Percentiles rank a stretch among this genome's conserved stretches.
Conservation (phyloP, 371 early-diverging fungal species). For the Syncephalastrum sp. region DNA sequence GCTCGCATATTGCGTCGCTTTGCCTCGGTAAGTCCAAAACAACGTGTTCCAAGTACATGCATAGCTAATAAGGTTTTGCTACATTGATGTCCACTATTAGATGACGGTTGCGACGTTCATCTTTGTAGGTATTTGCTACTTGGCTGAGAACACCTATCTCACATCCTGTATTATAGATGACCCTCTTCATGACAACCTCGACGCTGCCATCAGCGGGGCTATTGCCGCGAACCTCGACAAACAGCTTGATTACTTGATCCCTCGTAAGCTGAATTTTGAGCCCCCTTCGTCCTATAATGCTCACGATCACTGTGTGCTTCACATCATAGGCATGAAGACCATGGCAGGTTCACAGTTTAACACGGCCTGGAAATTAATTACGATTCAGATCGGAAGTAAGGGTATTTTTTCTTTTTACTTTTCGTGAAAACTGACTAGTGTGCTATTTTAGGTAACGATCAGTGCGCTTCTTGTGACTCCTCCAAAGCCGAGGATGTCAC, state of each 20-base stretch:
- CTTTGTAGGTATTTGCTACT: no score
- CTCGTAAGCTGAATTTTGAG: constrained; percentile 12
- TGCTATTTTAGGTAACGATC: constrained; percentile 15
- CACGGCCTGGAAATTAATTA: constrained; percentile 46
- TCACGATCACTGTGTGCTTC: constrained; percentile 3
- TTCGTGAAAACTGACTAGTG: constrained; percentile 11
- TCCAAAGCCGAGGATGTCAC: constrained; percentile 6
- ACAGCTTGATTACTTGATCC: constrained; percentile 37
- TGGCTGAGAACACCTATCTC: no score
- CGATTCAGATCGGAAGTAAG: constrained; percentile 46
- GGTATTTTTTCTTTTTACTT: constrained; percentile 22
- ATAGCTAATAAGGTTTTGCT: no score
- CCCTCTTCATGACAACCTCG: constrained; percentile 9
- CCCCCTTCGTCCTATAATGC: background rate
- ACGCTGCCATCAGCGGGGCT: constrained; percentile 45
- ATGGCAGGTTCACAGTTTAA: constrained; percentile 13
- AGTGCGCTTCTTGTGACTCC: constrained; percentile 17
- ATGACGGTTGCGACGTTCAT: no score
- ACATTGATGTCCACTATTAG: no score
- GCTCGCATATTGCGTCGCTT: constrained; percentile 9
- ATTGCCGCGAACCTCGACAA: constrained; percentile 29
- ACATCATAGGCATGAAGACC: constrained; percentile 19
- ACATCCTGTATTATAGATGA: background rate
- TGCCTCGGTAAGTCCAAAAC: constrained; percentile 2
- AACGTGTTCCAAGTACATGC: no score